phyloP scores from a whole-genome alignment of 2,329 filamentous ascomycete genomes.

The Cryphonectria japonica region DNA sequence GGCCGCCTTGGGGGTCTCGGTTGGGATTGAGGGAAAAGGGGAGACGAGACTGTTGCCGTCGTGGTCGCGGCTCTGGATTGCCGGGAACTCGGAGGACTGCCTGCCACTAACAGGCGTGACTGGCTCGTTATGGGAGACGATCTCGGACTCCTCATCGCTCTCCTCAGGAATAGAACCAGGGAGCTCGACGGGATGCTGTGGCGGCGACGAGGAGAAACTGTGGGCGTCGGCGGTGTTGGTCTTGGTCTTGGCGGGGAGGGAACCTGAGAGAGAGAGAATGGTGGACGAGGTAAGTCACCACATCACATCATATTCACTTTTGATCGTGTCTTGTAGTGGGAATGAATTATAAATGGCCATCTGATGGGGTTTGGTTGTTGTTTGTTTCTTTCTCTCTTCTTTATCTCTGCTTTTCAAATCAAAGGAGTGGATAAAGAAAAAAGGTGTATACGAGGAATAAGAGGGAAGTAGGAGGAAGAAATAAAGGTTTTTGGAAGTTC shows the following conservation, averaged over 20 bases:
- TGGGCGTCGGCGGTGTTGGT: constrained; percentile 30
- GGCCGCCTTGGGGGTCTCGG: constrained; percentile 19
- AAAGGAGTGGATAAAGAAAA: not conserved
- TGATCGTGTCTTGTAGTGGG: not conserved
- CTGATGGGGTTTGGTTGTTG: not conserved
- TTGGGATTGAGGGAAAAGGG: constrained; percentile 23
- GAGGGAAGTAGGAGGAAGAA: constrained; percentile 1
- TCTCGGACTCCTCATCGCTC: constrained; percentile 60
- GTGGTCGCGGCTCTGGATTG: constrained; percentile 45
- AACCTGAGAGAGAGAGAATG: not conserved
- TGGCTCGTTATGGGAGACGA: constrained; percentile 63
- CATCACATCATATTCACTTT: not conserved
- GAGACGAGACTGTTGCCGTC: constrained; percentile 34
- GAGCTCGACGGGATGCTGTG: constrained; percentile 54
- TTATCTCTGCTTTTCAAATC: not conserved
- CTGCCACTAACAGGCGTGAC: constrained; percentile 63
- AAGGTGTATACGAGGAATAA: not conserved
- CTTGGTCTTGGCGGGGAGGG: not conserved
- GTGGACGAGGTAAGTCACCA: not conserved
- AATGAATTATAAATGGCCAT: constrained; percentile 10
- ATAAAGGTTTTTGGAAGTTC: not conserved
- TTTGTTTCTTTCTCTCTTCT: constrained; percentile 13
- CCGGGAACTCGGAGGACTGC: constrained; percentile 59
- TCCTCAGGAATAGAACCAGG: constrained; percentile 59
- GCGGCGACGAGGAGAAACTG: constrained; percentile 47